phyloP scores from a whole-genome alignment of 2,329 filamentous ascomycete genomes.

The Claviceps sp. region DNA sequence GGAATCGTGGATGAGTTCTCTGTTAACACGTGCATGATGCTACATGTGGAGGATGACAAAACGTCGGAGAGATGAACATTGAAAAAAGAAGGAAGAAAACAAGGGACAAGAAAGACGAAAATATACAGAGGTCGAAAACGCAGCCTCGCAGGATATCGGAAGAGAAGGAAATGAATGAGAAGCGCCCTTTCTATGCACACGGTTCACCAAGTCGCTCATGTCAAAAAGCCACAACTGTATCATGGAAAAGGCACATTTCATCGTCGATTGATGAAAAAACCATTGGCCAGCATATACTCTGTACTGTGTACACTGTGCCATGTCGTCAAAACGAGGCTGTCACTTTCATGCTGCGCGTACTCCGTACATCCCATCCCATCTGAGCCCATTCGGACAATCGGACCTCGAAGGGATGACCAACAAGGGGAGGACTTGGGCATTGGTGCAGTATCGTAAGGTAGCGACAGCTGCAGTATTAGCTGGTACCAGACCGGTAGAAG shows the following conservation, averaged over 20 bases:
- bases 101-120: neutral
- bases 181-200: too few relatives aligned
- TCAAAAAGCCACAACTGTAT: neutral
- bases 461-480: conserved; percentile 5
- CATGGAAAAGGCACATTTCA: neutral
- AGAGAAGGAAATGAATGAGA: too few relatives aligned
- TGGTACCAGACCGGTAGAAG: conserved; percentile 9
- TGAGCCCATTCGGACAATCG: neutral
- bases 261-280: too few relatives aligned
- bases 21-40: neutral
- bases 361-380: conserved; percentile 1
- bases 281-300: neutral
- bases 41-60: neutral
- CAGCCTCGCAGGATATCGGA: neutral
- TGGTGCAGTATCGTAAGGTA: conserved; percentile 5
- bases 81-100: neutral
- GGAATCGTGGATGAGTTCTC: neutral
- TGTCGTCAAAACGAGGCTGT: neutral
- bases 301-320: neutral
- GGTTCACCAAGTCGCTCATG: neutral
- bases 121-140: neutral
- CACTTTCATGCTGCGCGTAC: neutral
- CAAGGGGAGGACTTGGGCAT: conserved; percentile 5
- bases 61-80: neutral
- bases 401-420: neutral